Evolutionary conservation across 1,284 basidiomycete genomes (phyloP).

Genomic region (Singerocomus inundabilis): DNA sequence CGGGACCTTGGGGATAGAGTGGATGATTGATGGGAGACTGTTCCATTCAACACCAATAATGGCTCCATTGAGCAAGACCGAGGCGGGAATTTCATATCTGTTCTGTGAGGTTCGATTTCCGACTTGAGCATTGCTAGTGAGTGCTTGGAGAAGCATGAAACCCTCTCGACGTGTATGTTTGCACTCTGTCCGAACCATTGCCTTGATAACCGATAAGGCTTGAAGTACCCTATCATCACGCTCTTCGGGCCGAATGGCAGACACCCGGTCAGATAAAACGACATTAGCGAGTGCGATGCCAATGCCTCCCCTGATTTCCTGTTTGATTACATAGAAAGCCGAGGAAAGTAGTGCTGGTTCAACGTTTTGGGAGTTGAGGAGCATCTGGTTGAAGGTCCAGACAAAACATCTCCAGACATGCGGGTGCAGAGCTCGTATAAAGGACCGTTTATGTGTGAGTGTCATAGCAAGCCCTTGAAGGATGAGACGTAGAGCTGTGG

Average conservation of each 20-base stretch:
- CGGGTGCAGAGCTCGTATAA: constrained; percentile 39
- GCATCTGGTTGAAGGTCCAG: constrained; percentile 45
- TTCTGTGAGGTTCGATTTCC: constrained; percentile 16
- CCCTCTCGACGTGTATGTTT: constrained; percentile 37
- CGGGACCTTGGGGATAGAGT: constrained; percentile 25
- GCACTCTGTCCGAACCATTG: constrained; percentile 37
- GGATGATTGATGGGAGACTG: constrained; percentile 21
- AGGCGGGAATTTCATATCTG: constrained; percentile 22
- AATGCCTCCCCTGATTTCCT: constrained; percentile 44
- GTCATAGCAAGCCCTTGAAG: constrained; percentile 36
- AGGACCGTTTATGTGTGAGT: constrained; percentile 32
- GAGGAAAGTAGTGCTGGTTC: constrained; percentile 26
- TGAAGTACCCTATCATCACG: constrained; percentile 29
- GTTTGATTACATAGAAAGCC: constrained; percentile 42
- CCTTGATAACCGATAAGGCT: constrained; percentile 37
- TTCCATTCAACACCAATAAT: constrained; percentile 23
- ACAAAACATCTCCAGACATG: constrained; percentile 54
- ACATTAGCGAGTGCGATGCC: constrained; percentile 39
- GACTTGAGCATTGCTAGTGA: constrained; percentile 32
- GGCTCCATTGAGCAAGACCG: constrained; percentile 33
- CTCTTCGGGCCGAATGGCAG: constrained; percentile 2
- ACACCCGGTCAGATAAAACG: constrained; percentile 32
- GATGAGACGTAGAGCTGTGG: constrained; percentile 41
- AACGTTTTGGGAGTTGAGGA: constrained; percentile 12
- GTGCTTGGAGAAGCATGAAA: constrained; percentile 37